Base-by-base conservation (phyloP, 768 basidiomycete genomes). In the Ramaria sp. region DNA sequence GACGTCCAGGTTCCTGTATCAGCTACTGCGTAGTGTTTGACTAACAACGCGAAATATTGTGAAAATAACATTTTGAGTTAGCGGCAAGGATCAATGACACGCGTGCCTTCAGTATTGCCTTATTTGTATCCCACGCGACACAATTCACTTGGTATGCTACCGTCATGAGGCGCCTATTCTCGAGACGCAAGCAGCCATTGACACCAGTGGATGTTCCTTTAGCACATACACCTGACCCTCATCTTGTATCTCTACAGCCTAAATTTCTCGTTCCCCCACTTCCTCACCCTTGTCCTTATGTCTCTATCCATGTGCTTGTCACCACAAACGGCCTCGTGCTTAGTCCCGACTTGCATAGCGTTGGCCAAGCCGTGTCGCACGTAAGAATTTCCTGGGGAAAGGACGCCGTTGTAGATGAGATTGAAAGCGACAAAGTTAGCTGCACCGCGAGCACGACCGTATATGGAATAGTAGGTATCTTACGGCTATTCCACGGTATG, bases 211-310 rank as follows among this genome's bases (percentile, higher is more conserved):
- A 20, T 27, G 2, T 34, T 1, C 11, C 31, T 27, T n/a, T 34
- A n/a, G 20, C 51, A 15, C 33, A 7, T n/a, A 15, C 7, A n/a
- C 13, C 51, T 15, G n/a, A 3, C 7, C 4, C 10, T 13, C 24
- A 13, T 19, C 27, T 22, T 51, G 50, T 37, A 15, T 52, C 51
- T 34, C 70, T 87, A n/a, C 82, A 80, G 52, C 86, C 83, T 2
- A 83, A 78, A 68, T 76, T 80, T 59, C 68, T 78, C 57, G 71
- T 87, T 19, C 84, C 88, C 9, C 77, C 88, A 2, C 69, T 84
- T 13, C 84, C 84, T n/a, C 86, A 89, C 66, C 87, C 87, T 27
- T 79, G 77, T 62, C 86, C 88, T 7, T 72, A 89, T 65, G 80
- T 83, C 47, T 74, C 81, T 59, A 79, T 92, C 42, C 78, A 78